Evolutionary conservation across 192 early-diverging fungal species (phyloP), one percentile per base, ranked within the genome.

Genomic region (Neocallimastix lanati): DNA sequence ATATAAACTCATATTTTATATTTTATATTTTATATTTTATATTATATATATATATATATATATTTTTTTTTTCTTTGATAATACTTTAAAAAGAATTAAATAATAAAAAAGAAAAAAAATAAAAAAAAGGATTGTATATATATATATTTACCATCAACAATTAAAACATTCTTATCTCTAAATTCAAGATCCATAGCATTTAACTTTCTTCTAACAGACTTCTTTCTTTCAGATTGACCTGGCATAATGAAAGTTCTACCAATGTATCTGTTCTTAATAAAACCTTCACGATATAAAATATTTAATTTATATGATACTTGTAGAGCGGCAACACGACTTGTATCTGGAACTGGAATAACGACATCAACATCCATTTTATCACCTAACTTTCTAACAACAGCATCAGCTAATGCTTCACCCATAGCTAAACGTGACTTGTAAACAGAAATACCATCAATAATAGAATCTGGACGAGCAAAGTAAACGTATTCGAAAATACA

Each of bases 241-340:
- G 98, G 96, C 98, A 99, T 99, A 81, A 99, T 99, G 82, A 99
- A 99, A 27, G 98, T 98, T 80, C 98, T 91, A 25, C 96, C 98
- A 87, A 99, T 90, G 84, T 99, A 99, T 81, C 96, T 87, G 91
- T 99, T 99, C 88, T 99, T 99, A 87, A 97, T 95, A 85, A 99
- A 98, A 11, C 98, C 98, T 92, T 99, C 98, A 80, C 98, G 94
- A 84, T 96, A 99, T 76, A 91, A 83, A 78, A 95, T 91, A 78
- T 94, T 93, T 78, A 99, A 86, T 84, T 93, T 91, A 81, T 94
- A 92, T 29, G 96, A 93, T 4, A 92, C 88, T 87, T 99, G 96
- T 82, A 99, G 85, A 38, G 97, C 98, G 21, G 97, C 93, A 2
- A 93, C 93, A 81, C 98, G 92, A 85, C 93, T 94, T 28, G 98